Evolutionary conservation across 331 rosid genomes (phyloP).

Genomic region (Malus hybrid): DNA sequence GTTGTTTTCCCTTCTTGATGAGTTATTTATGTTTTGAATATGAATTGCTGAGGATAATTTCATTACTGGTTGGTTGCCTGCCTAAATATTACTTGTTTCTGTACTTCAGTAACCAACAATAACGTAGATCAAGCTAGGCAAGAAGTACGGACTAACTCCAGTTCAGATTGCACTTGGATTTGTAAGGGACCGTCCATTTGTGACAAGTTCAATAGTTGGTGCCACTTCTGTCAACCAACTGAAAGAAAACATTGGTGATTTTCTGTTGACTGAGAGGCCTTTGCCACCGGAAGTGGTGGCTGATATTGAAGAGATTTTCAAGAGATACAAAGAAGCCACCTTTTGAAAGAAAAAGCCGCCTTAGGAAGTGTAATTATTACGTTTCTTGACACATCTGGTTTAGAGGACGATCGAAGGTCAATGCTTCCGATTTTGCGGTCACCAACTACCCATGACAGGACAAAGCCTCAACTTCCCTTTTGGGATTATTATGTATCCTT

Average conservation of each 20-base stretch:
- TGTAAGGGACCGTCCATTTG: slow-evolving; percentile 74
- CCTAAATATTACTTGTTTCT: background rate
- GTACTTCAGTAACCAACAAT: slow-evolving; percentile 64
- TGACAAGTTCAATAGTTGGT: slow-evolving; percentile 82
- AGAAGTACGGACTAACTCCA: slow-evolving; percentile 61
- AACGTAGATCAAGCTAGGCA: slow-evolving; percentile 53
- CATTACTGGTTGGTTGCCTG: background rate
- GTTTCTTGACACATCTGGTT: background rate
- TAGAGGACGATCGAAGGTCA: background rate
- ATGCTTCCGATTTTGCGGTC: background rate
- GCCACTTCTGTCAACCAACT: slow-evolving; percentile 81
- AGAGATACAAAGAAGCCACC: slow-evolving; percentile 77
- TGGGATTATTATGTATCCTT: background rate
- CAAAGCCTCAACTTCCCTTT: background rate
- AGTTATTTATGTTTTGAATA: background rate
- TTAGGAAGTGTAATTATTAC: background rate
- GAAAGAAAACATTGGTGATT: slow-evolving; percentile 74
- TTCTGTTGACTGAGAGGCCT: slow-evolving; percentile 53
- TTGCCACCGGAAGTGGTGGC: slow-evolving; percentile 49
- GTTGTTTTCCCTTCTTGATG: background rate
- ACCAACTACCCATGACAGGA: background rate
- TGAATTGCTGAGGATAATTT: background rate
- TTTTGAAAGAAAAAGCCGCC: slow-evolving; percentile 16
- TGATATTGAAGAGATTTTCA: slow-evolving; percentile 59
- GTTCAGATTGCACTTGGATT: slow-evolving; percentile 86